These are phyloP conservation scores for Cercospora sojina DNA, from an alignment of 2,329 filamentous ascomycete species.

Conservation along the genomic window DNA sequence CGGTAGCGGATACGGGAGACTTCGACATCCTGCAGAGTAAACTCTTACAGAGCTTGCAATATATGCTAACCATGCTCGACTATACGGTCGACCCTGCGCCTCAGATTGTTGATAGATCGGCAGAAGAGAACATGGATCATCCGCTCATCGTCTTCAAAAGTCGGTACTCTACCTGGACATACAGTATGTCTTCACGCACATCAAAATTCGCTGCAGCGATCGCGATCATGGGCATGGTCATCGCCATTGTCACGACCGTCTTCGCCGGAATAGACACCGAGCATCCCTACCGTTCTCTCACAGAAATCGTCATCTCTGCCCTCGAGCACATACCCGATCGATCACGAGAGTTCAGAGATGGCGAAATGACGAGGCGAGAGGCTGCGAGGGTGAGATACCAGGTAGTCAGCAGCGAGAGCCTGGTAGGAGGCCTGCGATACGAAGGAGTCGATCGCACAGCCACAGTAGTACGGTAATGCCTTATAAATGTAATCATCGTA, in stretches of 20 bases:
- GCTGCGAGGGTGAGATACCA: not conserved
- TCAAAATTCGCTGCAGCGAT: slow-evolving; percentile 7
- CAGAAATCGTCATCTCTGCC: not conserved
- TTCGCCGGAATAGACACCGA: not conserved
- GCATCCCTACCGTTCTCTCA: not conserved
- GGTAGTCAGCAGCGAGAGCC: not conserved
- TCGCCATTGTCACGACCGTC: not conserved
- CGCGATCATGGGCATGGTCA: not conserved
- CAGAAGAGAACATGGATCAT: not conserved
- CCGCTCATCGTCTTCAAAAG: not conserved
- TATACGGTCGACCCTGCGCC: not conserved
- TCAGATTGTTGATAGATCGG: not conserved
- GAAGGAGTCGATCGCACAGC: not conserved
- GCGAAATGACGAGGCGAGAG: not conserved
- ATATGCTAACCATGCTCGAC: not conserved
- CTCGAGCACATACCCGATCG: not conserved
- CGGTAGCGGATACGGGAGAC: not conserved
- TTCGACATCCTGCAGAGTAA: not conserved
- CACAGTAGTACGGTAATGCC: not conserved
- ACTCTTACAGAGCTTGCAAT: not conserved
- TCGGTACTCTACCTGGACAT: slow-evolving; percentile 12
- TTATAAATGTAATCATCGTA: not conserved
- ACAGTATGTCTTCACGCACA: slow-evolving; percentile 16
- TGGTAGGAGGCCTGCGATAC: not conserved
- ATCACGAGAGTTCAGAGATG: not conserved